phyloP scores from a whole-genome alignment of 2,329 filamentous ascomycete species.

The Chalaropsis ovoidea region DNA sequence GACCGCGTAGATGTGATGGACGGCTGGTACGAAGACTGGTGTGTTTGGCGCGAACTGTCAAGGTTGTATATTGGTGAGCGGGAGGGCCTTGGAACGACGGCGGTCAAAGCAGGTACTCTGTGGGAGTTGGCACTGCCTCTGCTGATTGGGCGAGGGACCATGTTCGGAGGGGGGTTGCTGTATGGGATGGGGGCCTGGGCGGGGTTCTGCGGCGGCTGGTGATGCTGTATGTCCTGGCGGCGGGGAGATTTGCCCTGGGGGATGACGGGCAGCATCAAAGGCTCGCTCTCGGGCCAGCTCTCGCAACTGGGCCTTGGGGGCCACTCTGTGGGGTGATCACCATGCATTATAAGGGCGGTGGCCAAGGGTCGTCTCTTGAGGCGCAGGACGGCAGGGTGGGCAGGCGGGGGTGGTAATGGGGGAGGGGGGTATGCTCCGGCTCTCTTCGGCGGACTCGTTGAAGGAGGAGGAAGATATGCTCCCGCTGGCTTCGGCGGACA shows the following conservation, averaged over 20 bases:
- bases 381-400: neutral
- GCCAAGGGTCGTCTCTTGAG: neutral
- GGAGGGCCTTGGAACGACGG: slow-evolving; percentile 28
- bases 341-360: slow-evolving; percentile 9
- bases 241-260: slow-evolving; percentile 40
- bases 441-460: neutral
- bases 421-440: neutral
- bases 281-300: slow-evolving; percentile 15
- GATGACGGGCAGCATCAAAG: slow-evolving; percentile 39
- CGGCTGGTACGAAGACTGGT: slow-evolving; percentile 40
- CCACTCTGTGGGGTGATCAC: slow-evolving; percentile 12
- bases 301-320: slow-evolving; percentile 23
- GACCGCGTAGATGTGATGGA: slow-evolving; percentile 42
- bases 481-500: neutral
- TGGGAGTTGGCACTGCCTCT: slow-evolving; percentile 13
- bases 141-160: slow-evolving; percentile 15
- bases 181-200: slow-evolving; percentile 10
- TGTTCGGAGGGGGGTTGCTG: neutral
- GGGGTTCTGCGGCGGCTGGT: slow-evolving; percentile 11
- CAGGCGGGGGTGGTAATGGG: neutral
- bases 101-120: slow-evolving; percentile 5
- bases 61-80: slow-evolving; percentile 36
- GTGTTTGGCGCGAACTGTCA: slow-evolving; percentile 39
- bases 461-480: neutral
- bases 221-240: slow-evolving; percentile 9